Base-by-base conservation (phyloP, 192 early-diverging fungal species). In the Coemansia sp. region DNA sequence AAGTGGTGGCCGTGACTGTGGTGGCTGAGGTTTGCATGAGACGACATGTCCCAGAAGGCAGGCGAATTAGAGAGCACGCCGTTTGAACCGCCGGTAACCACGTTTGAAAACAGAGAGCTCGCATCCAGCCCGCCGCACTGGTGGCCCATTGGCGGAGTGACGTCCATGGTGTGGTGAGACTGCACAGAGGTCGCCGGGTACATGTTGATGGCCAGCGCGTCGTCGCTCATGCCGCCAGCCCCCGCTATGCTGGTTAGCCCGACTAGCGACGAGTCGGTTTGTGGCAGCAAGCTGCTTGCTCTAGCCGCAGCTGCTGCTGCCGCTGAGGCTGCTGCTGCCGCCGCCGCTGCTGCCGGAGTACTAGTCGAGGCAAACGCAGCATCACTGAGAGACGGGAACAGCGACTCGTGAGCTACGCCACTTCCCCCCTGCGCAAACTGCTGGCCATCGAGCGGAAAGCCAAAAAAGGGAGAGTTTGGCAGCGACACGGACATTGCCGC, bases 381-480 rank as follows among this genome's bases (percentile, higher is more conserved):
- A 37, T 77, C 74, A 60, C 44, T 72, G 36, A 72, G 69, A 33
- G 75, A 41, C 1, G 75, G 65, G 56, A 72, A 78, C 41, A 71
- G 44, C 32, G 50, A 39, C 43, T 75, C 72, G 58, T 68, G 63
- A 44, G 70, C 43, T 21, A 62, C 36, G 48, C 48, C 48, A 46
- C 53, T 50, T 53, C 54, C 42, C 12, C 17, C 52, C n/a, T 29
- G 38, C n/a, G 58, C 52, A 10, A 58, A 11, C 54, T 63, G 62
- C 43, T 64, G 67, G 10, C 29, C 53, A 34, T 39, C 53, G 58
- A 71, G 18, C 35, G 65, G 43, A 14, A 78, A 41, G 1, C 69
- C 62, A 33, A 67, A 60, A 38, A 58, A 72, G 22, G 75, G 75
- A 53, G 75, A 72, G 62, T 68, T 78, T 41, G 75, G 75, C 68